phyloP scores from a whole-genome alignment of 2,329 filamentous ascomycete genomes.

The Fusarium chlamydosporum region DNA sequence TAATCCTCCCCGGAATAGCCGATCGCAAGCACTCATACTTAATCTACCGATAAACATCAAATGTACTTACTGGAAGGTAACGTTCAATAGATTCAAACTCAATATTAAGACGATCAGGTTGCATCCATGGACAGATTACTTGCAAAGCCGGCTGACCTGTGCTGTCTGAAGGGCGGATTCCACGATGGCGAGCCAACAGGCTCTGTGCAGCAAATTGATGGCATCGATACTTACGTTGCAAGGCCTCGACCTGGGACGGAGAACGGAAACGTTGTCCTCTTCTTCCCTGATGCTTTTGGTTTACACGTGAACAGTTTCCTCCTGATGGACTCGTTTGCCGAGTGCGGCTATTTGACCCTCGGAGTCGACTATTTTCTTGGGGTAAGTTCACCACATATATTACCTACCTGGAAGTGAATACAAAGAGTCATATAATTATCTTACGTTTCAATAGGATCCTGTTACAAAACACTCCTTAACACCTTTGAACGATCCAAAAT shows the following conservation, averaged over 20 bases:
- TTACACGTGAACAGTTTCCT: not conserved
- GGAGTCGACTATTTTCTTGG: slow-evolving; percentile 10
- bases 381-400: not conserved
- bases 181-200: not conserved
- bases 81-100: no score
- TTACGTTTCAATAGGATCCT: no score
- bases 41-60: no score
- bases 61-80: no score
- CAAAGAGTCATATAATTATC: no score
- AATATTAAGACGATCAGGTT: no score
- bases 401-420: no score
- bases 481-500: not conserved
- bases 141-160: slow-evolving; percentile 1
- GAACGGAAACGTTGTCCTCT: not conserved
- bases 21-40: no score
- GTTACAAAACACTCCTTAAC: not conserved
- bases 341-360: slow-evolving; percentile 2
- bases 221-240: not conserved
- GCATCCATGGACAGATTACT: not conserved
- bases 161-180: not conserved
- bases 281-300: slow-evolving; percentile 1
- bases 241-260: not conserved
- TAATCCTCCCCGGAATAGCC: no score
- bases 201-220: not conserved
- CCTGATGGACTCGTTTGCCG: slow-evolving; percentile 4